phyloP scores from a whole-genome alignment of 2,329 filamentous ascomycete genomes.

The Aspergillus brunneoviolaceus region DNA sequence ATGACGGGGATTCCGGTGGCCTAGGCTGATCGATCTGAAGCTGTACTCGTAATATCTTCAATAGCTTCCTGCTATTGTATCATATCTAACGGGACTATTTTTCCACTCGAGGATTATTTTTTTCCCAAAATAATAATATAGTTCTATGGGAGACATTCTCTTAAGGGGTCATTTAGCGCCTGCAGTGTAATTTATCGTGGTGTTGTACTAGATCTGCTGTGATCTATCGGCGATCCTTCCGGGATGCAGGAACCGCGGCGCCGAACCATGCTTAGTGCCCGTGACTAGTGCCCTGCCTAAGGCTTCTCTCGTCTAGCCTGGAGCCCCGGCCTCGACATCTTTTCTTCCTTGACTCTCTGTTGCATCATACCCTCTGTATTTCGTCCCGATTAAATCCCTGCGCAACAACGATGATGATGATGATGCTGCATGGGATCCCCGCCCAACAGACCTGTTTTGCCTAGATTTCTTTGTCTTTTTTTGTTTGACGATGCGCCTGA shows the following conservation, averaged over 20 bases:
- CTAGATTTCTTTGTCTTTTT: background rate
- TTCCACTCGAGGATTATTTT: too few species aligned
- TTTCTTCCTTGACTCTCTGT: background rate
- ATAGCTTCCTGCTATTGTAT: too few species aligned
- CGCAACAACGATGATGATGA: background rate
- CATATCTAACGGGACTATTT: too few species aligned
- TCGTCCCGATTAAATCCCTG: background rate
- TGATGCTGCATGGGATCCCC: background rate
- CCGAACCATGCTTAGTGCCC: background rate
- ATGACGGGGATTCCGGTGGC: slow-evolving; percentile 24
- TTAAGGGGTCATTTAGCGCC: too few species aligned
- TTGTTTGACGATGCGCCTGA: background rate
- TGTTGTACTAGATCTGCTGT: too few species aligned
- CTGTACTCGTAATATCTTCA: too few species aligned
- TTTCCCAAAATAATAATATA: too few species aligned
- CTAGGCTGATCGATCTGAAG: slow-evolving; percentile 12
- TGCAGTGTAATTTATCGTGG: too few species aligned
- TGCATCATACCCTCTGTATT: background rate
- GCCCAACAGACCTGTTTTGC: background rate
- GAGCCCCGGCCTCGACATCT: background rate
- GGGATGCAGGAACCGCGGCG: background rate
- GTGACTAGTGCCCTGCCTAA: background rate
- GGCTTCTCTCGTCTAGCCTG: background rate
- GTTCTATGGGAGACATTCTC: too few species aligned
- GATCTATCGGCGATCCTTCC: background rate